Evolutionary conservation across 768 basidiomycete genomes (phyloP).

Genomic region (Thelephora ganbajun): DNA sequence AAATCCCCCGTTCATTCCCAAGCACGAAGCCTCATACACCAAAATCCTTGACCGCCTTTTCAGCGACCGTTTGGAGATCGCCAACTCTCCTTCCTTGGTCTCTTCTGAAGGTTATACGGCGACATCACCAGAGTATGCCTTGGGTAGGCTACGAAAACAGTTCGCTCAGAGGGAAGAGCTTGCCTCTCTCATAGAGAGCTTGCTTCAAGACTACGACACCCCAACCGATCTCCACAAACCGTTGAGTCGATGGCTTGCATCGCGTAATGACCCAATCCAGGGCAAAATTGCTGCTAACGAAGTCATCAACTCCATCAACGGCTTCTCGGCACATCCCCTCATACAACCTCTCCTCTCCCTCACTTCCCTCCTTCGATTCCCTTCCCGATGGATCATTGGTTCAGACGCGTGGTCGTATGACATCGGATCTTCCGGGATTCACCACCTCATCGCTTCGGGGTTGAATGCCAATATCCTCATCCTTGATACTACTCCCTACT

Average conservation of each 20-base stretch:
- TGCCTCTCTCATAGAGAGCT: constrained; percentile 43
- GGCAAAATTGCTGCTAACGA: constrained; percentile 45
- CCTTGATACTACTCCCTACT: constrained; percentile 86
- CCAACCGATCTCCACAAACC: constrained; percentile 49
- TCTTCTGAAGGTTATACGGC: constrained; percentile 56
- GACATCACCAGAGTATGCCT: constrained; percentile 88
- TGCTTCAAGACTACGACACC: constrained; percentile 40
- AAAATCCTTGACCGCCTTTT: constrained; percentile 78
- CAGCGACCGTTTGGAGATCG: constrained; percentile 61
- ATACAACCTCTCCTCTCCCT: constrained; percentile 31
- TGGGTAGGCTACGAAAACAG: constrained; percentile 81
- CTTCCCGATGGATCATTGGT: constrained; percentile 92
- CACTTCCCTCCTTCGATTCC: constrained; percentile 45
- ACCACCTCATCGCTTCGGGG: constrained; percentile 85
- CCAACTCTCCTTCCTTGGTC: constrained; percentile 72
- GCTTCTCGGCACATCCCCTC: background rate
- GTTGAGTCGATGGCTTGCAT: constrained; percentile 68
- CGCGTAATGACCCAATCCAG: constrained; percentile 55
- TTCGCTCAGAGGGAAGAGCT: constrained; percentile 64
- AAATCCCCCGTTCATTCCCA: constrained; percentile 54
- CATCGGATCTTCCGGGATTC: constrained; percentile 87
- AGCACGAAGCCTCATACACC: constrained; percentile 85
- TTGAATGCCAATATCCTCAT: constrained; percentile 92
- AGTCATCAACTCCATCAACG: constrained; percentile 23
- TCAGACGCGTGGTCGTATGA: constrained; percentile 98